phyloP scores from a whole-genome alignment of 108 stramenopile species.

The Skeletonema marinoi region DNA sequence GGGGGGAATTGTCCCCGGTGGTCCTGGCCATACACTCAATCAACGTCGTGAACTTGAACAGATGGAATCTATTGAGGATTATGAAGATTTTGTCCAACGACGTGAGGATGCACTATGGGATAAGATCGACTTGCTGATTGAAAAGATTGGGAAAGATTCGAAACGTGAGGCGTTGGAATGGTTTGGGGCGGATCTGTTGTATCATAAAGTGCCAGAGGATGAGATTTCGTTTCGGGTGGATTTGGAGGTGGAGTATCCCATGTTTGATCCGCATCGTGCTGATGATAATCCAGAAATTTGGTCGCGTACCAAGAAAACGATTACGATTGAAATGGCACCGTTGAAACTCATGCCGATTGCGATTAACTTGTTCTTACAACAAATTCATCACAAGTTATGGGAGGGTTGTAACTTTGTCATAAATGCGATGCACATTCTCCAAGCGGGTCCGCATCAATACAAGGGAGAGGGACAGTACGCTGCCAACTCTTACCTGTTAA shows the following conservation, averaged over 20 bases:
- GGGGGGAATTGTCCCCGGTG: constrained; percentile 2
- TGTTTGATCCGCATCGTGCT: constrained; percentile 11
- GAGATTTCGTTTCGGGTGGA: background rate
- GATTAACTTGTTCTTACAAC: constrained; percentile 81
- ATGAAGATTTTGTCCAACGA: constrained; percentile 24
- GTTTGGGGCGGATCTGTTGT: constrained; percentile 61
- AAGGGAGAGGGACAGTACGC: constrained; percentile 4
- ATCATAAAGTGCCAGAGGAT: background rate
- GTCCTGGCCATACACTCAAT: background rate
- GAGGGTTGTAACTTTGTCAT: constrained; percentile 58
- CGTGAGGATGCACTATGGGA: constrained; percentile 61
- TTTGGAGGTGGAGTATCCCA: constrained; percentile 43
- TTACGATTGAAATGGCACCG: constrained; percentile 75
- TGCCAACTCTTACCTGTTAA: constrained; percentile 1
- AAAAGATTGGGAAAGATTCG: constrained; percentile 42
- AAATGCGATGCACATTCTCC: constrained; percentile 79
- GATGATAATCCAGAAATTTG: constrained; percentile 21
- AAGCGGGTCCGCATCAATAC: constrained; percentile 53
- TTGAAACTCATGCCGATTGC: constrained; percentile 80
- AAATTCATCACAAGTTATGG: constrained; percentile 85
- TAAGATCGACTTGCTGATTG: constrained; percentile 52
- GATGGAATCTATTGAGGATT: constrained; percentile 11
- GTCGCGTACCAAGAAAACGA: constrained; percentile 12
- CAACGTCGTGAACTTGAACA: background rate
- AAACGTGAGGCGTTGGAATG: constrained; percentile 58